Conservation (phyloP, 2,329 filamentous ascomycete species). For the Claviceps sp. region DNA sequence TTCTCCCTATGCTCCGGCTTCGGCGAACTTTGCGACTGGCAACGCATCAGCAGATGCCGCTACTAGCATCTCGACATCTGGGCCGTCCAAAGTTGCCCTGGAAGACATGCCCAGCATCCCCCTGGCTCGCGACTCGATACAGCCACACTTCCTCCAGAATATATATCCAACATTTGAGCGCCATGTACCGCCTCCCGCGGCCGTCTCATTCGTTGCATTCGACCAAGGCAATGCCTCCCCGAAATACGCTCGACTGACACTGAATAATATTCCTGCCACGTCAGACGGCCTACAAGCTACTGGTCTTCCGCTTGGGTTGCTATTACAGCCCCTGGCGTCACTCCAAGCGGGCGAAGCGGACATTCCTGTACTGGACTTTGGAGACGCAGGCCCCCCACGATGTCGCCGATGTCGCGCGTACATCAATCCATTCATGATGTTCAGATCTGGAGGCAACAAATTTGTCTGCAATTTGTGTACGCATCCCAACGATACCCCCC, state of each 20-base stretch:
- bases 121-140: conserved; percentile 65
- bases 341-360: conserved; percentile 74
- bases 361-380: conserved; percentile 90
- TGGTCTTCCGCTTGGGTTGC: conserved; percentile 70
- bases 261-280: conserved; percentile 84
- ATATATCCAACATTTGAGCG: conserved; percentile 93
- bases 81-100: conserved; percentile 54
- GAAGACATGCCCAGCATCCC: conserved; percentile 91
- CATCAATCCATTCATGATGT: conserved; percentile 99
- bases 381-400: conserved; percentile 75
- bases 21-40: conserved; percentile 14
- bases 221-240: conserved; percentile 96
- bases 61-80: conserved; percentile 20
- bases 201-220: conserved; percentile 79
- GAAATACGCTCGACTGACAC: conserved; percentile 78
- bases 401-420: conserved; percentile 90
- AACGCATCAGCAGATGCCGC: conserved; percentile 15
- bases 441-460: conserved; percentile 84
- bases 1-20: conserved; percentile 23
- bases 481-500: conserved; percentile 84
- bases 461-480: conserved; percentile 98
- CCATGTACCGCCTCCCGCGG: conserved; percentile 78
- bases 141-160: conserved; percentile 74
- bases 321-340: conserved; percentile 77
- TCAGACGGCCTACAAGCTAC: conserved; percentile 69